Base-by-base conservation (phyloP, 164 flowering plant genomes). In the Vitis labrusca region DNA sequence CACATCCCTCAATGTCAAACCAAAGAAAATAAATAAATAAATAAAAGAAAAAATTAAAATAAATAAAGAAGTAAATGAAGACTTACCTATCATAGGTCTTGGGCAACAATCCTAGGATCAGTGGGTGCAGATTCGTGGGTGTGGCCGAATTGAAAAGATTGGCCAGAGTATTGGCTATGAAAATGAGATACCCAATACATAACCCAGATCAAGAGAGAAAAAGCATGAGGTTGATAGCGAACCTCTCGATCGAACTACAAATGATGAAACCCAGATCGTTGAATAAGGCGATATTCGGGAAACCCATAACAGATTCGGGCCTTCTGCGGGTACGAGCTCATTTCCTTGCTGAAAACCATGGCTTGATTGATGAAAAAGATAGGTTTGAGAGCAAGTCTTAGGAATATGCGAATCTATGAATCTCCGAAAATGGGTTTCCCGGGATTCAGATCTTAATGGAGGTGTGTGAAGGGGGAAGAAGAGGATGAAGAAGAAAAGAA, bases 161-260 rank as follows among this genome's bases (percentile, higher is more conserved):
- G 16, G 83, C 84, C 8, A 89, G 50, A 6, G 96, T 92, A 61
- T 81, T 90, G 12, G 85, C 84, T 10, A 92, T 71, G 65, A 82
- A 85, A 37, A 85, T 77, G 11, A 86, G 74, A 64, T 86, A 86
- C 27, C 84, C 72, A 14, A 84, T 71, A 59, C 89, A 86, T 50
- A 84, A 86, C 2, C 87, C 85, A 17, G 87, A 79, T 54, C 84
- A 85, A 1, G 87, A 68, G 1, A 84, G 76, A 23, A 85, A 79
- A 3, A 85, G 76, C 84, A 85, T 80, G 29, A 19, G 64, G 59
- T 86, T 87, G 4, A 86, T 87, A 5, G 77, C 66, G 4, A 61
- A 23, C 9, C 85, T 60, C 2, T 87, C 89, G 10, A 69, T 3
- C 3, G 71, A 64, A 8, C 89, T 85, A 52, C 78, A 83, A 27